Percentiles rank a stretch among this genome's conserved stretches.
Conservation (phyloP, 1,284 basidiomycete genomes). For the Neotropicomus parvogracilis region DNA sequence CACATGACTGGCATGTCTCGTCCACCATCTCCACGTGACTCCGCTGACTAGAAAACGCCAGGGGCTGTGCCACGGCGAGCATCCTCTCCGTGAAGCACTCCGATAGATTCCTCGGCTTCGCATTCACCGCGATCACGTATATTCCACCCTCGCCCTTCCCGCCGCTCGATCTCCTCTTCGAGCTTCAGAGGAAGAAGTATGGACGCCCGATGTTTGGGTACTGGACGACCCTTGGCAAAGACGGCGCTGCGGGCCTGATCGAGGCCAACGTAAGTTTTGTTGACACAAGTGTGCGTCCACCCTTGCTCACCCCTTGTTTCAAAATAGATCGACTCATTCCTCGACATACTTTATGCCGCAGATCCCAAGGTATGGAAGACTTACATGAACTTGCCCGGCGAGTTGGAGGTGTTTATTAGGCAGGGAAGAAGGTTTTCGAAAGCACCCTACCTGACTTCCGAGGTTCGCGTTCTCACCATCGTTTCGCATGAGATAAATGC, state of each 20-base stretch:
- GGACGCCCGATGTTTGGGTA: constrained; percentile 39
- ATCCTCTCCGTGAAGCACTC: constrained; percentile 33
- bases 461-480: constrained; percentile 20
- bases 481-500: background rate
- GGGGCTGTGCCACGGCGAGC: constrained; percentile 35
- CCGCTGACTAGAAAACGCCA: constrained; percentile 7
- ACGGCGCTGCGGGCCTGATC: constrained; percentile 29
- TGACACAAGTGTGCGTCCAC: background rate
- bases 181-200: constrained; percentile 24
- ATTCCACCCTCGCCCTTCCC: constrained; percentile 25
- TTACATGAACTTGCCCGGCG: constrained; percentile 34
- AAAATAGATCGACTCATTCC: constrained; percentile 31
- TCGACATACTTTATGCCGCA: constrained; percentile 32
- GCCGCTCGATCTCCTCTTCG: constrained; percentile 28
- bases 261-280: constrained; percentile 31
- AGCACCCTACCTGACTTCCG: constrained; percentile 33
- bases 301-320: background rate
- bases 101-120: constrained; percentile 33
- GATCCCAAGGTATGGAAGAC: constrained; percentile 35
- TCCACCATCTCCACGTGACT: background rate
- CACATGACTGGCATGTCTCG: constrained; percentile 42
- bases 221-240: constrained; percentile 36
- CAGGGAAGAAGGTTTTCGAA: constrained; percentile 21
- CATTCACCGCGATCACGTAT: constrained; percentile 34
- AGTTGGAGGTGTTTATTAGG: constrained; percentile 30